Evolutionary conservation across 108 stramenopile species (phyloP).

Genomic region (Cyclotella atomus): DNA sequence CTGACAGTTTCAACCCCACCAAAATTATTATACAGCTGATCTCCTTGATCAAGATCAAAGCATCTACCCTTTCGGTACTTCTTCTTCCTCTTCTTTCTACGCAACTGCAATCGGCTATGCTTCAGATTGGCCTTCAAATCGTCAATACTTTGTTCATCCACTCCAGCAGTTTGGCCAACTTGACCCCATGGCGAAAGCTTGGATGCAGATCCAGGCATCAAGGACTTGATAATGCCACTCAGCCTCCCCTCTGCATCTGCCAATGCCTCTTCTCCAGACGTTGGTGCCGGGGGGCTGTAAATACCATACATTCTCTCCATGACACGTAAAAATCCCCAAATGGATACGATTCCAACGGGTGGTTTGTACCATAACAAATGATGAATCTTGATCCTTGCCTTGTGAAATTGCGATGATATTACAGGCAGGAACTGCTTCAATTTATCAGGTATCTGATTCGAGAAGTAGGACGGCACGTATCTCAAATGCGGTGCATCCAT

Average conservation of each 20-base stretch:
- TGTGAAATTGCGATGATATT: conserved; percentile 1
- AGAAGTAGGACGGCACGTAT: conserved; percentile 49
- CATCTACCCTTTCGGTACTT: conserved; percentile 53
- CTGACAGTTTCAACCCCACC: conserved; percentile 74
- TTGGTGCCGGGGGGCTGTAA: conserved; percentile 36
- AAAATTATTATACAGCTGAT: conserved; percentile 53
- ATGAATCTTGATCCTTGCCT: conserved; percentile 16
- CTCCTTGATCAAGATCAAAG: conserved; percentile 68
- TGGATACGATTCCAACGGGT: conserved; percentile 72
- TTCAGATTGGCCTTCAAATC: background rate
- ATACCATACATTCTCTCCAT: conserved; percentile 40
- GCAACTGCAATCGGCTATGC: conserved; percentile 2
- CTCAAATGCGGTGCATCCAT: conserved; percentile 43
- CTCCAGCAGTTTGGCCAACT: background rate
- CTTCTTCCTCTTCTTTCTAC: conserved; percentile 23
- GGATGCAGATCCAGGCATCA: conserved; percentile 11
- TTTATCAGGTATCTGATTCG: conserved; percentile 30
- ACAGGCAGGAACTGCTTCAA: conserved; percentile 17
- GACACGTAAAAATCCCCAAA: conserved; percentile 34
- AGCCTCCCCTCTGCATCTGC: conserved; percentile 43
- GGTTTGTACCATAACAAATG: conserved; percentile 62
- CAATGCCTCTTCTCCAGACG: conserved; percentile 50
- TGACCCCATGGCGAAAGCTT: conserved; percentile 30
- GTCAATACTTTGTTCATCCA: background rate
- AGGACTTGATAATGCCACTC: conserved; percentile 13